Conservation (phyloP, 2,329 filamentous ascomycete genomes). For the Diaporthe citrichinensis region DNA sequence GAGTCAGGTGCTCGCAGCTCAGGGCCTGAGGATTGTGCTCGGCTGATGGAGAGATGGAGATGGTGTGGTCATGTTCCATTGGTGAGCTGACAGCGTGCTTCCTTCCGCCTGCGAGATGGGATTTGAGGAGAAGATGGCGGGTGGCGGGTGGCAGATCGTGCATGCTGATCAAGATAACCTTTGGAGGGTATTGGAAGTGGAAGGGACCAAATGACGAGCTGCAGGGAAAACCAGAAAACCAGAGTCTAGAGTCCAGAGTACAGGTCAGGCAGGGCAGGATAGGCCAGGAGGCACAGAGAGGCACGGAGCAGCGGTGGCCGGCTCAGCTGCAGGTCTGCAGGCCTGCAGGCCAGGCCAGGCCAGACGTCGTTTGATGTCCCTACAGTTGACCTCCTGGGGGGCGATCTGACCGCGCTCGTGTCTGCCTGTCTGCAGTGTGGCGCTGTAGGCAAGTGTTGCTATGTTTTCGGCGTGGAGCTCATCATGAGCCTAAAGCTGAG, state of each 20-base stretch:
- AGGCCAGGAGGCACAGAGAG: background rate
- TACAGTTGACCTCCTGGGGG: background rate
- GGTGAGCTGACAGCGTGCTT: constrained; percentile 17
- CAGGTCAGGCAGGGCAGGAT: background rate
- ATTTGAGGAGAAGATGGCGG: background rate
- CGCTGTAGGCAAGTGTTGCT: background rate
- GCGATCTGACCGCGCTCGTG: background rate
- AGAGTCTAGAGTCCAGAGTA: background rate
- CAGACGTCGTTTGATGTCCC: background rate
- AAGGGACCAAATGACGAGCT: constrained; percentile 7
- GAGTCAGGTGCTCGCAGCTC: constrained; percentile 8
- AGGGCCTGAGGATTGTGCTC: background rate
- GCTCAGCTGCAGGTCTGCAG: constrained; percentile 1
- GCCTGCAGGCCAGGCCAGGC: background rate
- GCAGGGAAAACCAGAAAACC: constrained; percentile 11
- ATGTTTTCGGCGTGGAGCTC: constrained; percentile 16
- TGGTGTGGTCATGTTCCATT: constrained; percentile 21
- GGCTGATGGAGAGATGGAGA: background rate
- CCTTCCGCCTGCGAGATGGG: constrained; percentile 13
- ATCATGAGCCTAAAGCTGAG: constrained; percentile 8
- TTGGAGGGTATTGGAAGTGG: background rate
- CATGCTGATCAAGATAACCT: constrained; percentile 31
- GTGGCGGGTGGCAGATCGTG: constrained; percentile 19
- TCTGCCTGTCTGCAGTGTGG: background rate
- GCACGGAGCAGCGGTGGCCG: background rate